phyloP scores from a whole-genome alignment of 2,329 filamentous ascomycete genomes.

The Aspergillus sp. region DNA sequence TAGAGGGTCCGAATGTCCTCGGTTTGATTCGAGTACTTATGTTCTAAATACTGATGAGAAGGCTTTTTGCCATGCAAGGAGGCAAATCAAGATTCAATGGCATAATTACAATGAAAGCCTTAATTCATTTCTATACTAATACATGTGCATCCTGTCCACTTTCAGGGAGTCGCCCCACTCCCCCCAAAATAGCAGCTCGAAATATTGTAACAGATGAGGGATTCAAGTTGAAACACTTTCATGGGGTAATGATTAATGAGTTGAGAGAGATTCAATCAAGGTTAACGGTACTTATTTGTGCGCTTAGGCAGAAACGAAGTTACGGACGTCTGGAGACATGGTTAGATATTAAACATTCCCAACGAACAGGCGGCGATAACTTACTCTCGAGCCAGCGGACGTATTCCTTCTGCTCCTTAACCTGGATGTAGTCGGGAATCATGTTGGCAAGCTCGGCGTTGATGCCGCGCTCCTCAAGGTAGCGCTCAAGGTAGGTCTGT shows the following conservation, averaged over 20 bases:
- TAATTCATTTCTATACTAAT: conserved; percentile 25
- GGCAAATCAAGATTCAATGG: background rate
- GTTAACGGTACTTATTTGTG: background rate
- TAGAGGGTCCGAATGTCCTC: background rate
- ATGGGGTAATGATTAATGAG: background rate
- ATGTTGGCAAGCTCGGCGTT: conserved; percentile 84
- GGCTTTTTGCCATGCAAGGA: background rate
- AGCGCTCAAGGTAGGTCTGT: conserved; percentile 86
- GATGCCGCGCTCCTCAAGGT: conserved; percentile 91
- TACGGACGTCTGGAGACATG: conserved; percentile 65
- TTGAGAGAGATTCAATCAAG: conserved; percentile 2
- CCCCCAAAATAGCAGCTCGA: background rate
- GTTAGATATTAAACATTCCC: conserved; percentile 10
- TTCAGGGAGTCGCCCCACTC: background rate
- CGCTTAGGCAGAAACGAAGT: conserved; percentile 70
- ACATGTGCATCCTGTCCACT: conserved; percentile 15
- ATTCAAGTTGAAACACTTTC: background rate
- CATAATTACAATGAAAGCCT: conserved; percentile 17
- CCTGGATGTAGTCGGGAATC: conserved; percentile 92
- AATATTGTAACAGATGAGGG: background rate
- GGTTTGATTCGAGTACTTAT: background rate
- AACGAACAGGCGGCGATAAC: conserved; percentile 23
- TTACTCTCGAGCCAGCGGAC: conserved; percentile 77
- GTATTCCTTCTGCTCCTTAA: conserved; percentile 99
- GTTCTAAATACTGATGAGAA: background rate